Percentiles rank a stretch among this genome's conserved stretches.
phyloP scores from a whole-genome alignment of 2,329 filamentous ascomycete species.

The Parastagonospora nodorum region DNA sequence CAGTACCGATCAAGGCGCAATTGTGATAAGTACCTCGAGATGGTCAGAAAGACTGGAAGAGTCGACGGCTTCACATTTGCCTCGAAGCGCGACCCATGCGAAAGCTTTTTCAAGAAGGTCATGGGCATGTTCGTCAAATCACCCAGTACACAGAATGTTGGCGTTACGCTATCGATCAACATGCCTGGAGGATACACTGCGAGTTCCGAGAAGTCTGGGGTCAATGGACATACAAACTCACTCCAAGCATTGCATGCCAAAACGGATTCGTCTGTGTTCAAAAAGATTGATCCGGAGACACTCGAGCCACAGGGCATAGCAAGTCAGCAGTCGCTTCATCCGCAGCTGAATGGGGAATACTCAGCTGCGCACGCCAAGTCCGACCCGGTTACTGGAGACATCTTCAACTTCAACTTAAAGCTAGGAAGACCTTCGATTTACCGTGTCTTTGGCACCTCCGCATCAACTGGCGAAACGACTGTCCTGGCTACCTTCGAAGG shows the following conservation, averaged over 20 bases:
- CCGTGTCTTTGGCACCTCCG: slow-evolving; percentile 69
- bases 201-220: slow-evolving; percentile 9
- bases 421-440: slow-evolving; percentile 65
- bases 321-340: slow-evolving; percentile 66
- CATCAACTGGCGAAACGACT: slow-evolving; percentile 66
- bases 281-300: slow-evolving; percentile 70
- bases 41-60: slow-evolving; percentile 65
- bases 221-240: slow-evolving; percentile 39
- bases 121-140: slow-evolving; percentile 62
- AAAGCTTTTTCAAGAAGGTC: slow-evolving; percentile 73
- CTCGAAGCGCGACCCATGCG: slow-evolving; percentile 74
- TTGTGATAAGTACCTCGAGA: slow-evolving; percentile 65
- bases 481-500: slow-evolving; percentile 71
- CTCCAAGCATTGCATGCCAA: slow-evolving; percentile 63
- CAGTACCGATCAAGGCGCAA: slow-evolving; percentile 74
- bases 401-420: slow-evolving; percentile 82
- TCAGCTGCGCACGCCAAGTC: slow-evolving; percentile 74
- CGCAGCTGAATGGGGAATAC: slow-evolving; percentile 68
- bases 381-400: slow-evolving; percentile 73
- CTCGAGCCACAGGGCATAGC: slow-evolving; percentile 73
- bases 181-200: slow-evolving; percentile 57
- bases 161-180: slow-evolving; percentile 69
- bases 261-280: slow-evolving; percentile 62
- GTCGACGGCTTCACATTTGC: slow-evolving; percentile 67
- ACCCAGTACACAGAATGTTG: slow-evolving; percentile 59